Base-by-base conservation (phyloP, 352 stramenopile genomes). In the Elongisporangium prolatum region DNA sequence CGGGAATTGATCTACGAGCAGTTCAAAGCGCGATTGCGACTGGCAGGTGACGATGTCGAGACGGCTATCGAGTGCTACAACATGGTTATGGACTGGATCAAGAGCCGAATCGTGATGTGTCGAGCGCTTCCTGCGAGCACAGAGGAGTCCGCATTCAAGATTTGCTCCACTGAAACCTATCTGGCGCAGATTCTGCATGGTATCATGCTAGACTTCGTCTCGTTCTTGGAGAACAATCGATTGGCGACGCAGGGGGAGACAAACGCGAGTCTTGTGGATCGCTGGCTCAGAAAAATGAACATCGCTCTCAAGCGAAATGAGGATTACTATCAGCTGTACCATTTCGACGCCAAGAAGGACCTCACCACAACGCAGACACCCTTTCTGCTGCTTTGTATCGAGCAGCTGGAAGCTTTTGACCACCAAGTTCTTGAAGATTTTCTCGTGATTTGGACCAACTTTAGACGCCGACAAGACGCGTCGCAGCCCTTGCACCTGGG, bases 321-420 rank as follows among this genome's bases (percentile, higher is more conserved):
- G 63, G 57, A 67, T 7, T 56, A 68, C 49, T 88, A 86, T 47
- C 60, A 63, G 11, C 59, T 82, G 0, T 67, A 69, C 2, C 28
- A 59, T 17, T 51, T 66, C 44, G 20, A 50, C 16, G 14, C 54
- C 37, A 18, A 24, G 49, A 20, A 62, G 24, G n/a, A n/a, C 50
- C 21, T 47, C 8, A 44, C 60, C 18, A 24, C 57, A 49, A 18
- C 55, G 49, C 57, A 54, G 21, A 65, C 50, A n/a, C 65, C 82
- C 5, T 92, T 75, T 51, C 25, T 88, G 21, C 37, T 94, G 34
- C 57, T 94, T 1, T 91, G 83, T 57, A 78, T 94, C n/a, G 85
- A 91, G 47, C 75, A 92, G 57, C 67, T 91, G 11, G 85, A 94
- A 63, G 56, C 57, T 0, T 83, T 94, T 10, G 71, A 76, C 8